Evolutionary conservation across 2,329 filamentous ascomycete species (phyloP).

Genomic region (Fusarium pseudograminearum): DNA sequence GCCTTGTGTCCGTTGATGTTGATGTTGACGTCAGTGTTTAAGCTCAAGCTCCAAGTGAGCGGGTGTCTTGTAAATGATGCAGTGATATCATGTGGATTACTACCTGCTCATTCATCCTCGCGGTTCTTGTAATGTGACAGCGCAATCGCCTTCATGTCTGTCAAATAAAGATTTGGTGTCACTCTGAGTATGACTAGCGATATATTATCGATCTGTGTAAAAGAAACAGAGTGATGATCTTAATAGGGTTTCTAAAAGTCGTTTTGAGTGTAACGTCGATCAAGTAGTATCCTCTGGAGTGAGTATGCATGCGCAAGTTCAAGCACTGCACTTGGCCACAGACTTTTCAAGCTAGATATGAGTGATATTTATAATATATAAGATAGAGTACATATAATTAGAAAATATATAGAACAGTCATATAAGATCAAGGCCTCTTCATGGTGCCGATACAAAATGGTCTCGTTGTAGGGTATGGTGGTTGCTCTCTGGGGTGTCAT

Average conservation of each 20-base stretch:
- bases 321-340: no score
- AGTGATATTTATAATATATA: no score
- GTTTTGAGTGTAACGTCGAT: no score
- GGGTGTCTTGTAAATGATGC: background rate
- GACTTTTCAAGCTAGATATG: no score
- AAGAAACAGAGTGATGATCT: background rate
- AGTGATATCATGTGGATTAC: background rate
- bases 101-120: background rate
- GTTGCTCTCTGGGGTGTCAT: constrained; percentile 46
- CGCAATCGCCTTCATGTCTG: background rate
- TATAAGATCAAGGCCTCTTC: background rate
- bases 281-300: no score
- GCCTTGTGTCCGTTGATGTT: background rate
- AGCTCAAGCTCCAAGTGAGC: background rate
- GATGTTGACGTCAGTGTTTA: constrained; percentile 2
- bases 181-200: background rate
- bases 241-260: no score
- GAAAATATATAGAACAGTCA: background rate
- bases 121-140: background rate
- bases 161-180: no score
- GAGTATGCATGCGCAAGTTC: no score
- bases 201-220: background rate
- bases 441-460: background rate
- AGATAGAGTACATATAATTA: no score
- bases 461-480: constrained; percentile 35